Conservation (phyloP, 257 asterid genomes). For the Cruciata laevipes region DNA sequence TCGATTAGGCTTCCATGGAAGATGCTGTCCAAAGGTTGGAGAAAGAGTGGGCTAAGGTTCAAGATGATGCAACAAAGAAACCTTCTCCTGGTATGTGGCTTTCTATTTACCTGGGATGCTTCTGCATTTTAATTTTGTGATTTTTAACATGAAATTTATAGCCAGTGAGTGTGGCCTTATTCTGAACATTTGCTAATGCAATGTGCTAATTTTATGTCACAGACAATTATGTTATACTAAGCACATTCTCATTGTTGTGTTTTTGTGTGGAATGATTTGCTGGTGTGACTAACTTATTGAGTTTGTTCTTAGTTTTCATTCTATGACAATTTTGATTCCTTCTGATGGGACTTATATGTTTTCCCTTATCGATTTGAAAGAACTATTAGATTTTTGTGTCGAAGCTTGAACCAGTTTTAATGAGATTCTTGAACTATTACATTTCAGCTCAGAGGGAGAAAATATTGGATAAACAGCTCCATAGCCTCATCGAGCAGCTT, state of each 20-base stretch:
- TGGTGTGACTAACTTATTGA: not conserved
- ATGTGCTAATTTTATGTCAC: too few relatives aligned
- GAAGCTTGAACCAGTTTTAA: not conserved
- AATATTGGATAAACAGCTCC: slow-evolving; percentile 85
- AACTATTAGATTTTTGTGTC: not conserved
- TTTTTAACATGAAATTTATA: not conserved
- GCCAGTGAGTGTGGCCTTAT: too few relatives aligned
- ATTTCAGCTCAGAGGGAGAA: slow-evolving; percentile 87
- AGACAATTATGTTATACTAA: too few relatives aligned
- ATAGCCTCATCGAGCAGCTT: slow-evolving; percentile 84
- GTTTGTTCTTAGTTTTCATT: not conserved
- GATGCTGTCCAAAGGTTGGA: slow-evolving; percentile 55
- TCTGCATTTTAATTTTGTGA: not conserved
- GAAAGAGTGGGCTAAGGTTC: slow-evolving; percentile 59
- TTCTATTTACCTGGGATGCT: not conserved
- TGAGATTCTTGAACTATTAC: not conserved
- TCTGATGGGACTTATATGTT: not conserved
- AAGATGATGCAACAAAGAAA: slow-evolving; percentile 64
- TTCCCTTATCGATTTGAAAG: too few relatives aligned
- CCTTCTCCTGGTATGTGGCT: slow-evolving; percentile 69
- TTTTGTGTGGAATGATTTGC: not conserved
- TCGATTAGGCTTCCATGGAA: slow-evolving; percentile 52
- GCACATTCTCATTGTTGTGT: too few relatives aligned
- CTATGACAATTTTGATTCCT: not conserved
- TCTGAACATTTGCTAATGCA: not conserved